Conservation (phyloP, 495 filamentous ascomycete species). For the Rostrohypoxylon terebratum region DNA sequence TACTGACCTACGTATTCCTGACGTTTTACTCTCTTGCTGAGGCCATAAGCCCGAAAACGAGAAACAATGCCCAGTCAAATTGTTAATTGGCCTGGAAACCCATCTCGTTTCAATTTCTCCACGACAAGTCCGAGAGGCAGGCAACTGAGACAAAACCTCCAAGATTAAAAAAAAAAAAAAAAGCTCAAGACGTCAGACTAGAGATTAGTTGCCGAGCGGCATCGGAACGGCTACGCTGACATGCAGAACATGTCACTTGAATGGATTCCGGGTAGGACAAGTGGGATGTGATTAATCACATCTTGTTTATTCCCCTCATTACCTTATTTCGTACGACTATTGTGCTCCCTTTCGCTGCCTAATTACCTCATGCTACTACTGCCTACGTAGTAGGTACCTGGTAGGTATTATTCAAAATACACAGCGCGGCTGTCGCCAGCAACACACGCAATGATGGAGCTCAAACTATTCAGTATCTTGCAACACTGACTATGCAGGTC, state of each 20-base stretch:
- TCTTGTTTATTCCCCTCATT: constrained; percentile 6
- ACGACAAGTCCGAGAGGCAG: neutral
- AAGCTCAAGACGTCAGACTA: constrained; percentile 23
- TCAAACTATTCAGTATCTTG: constrained; percentile 16
- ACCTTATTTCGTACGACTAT: neutral
- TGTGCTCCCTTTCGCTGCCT: neutral
- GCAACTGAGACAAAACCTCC: neutral
- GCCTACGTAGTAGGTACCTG: too few species aligned
- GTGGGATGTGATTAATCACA: constrained; percentile 30
- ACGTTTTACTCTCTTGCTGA: neutral
- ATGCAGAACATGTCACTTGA: constrained; percentile 19
- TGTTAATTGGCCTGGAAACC: neutral
- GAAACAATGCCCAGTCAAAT: neutral
- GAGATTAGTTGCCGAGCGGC: constrained; percentile 39
- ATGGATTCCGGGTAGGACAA: constrained; percentile 6
- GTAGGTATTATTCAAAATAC: neutral
- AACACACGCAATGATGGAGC: constrained; percentile 8
- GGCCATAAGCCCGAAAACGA: neutral
- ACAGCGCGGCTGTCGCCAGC: neutral
- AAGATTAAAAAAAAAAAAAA: constrained; percentile 2
- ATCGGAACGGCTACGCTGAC: constrained; percentile 41
- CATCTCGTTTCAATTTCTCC: constrained; percentile 2
- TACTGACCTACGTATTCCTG: constrained; percentile 14
- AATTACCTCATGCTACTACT: too few species aligned
- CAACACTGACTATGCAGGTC: constrained; percentile 5